Evolutionary conservation across 257 asterid species (phyloP), one percentile per base, ranked within the genome.

Genomic region (Ilex asprella): DNA sequence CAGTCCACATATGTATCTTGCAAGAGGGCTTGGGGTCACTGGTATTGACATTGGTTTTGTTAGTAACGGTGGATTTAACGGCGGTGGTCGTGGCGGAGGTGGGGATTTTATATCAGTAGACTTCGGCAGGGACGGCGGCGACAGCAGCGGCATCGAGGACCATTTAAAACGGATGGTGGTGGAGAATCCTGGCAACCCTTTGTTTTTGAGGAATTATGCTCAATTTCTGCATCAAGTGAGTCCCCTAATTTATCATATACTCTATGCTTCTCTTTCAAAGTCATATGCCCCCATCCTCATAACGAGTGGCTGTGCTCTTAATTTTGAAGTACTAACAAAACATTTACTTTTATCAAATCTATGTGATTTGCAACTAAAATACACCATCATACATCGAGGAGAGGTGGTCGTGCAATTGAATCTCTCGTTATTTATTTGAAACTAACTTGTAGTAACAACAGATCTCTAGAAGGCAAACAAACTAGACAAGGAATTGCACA

Each of bases 121-220:
- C 56, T 79, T 76, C 10, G 78, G 63, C 35, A 73, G 69, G 46
- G 91, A 75, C 6, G 86, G 87, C 2, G 94, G 89, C 2, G 90
- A 75, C 39, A 70, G 62, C 72, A 60, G 59, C 49, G 77, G 71
- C 39, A 15, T 78, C 6, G 96, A 91, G 66, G 88, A 82, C 51
- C 79, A 91, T 41, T 86, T 81, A 79, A 79, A 77, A 79, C 76
- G 59, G 14, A 75, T 91, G 94, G 14, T 91, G 78, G 82, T 76
- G 58, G 81, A 67, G 58, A 76, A 78, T 81, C 94, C 96, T 3
- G 72, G 84, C 30, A 79, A 88, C 74, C 75, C 96, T 11, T 66
- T 91, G 61, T 73, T 81, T 62, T 76, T 91, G 67, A 82, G 94
- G 71, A 91, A 91, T 77, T 87, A 91, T 75, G 98, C 98, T 10